Evolutionary conservation across 257 asterid species (phyloP).

Genomic region (Nicotiana obtusifolia): DNA sequence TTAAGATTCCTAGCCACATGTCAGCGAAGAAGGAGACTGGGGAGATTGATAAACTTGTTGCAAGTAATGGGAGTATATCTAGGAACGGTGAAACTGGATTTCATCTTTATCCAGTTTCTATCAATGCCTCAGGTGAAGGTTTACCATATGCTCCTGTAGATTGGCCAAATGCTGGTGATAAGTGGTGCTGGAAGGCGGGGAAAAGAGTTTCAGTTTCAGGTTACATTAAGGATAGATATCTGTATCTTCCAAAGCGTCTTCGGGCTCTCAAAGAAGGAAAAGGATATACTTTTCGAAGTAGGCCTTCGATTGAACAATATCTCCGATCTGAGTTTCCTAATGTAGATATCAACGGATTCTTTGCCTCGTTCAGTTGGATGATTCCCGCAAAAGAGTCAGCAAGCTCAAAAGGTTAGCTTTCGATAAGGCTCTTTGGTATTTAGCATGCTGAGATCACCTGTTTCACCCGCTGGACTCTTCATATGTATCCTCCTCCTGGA

Average conservation of each 20-base stretch:
- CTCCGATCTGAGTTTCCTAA: conserved; percentile 45
- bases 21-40: conserved; percentile 23
- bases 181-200: conserved; percentile 80
- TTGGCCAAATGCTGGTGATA: conserved; percentile 85
- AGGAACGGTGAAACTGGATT: conserved; percentile 34
- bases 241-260: conserved; percentile 48
- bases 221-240: conserved; percentile 50
- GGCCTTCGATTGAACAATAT: conserved; percentile 44
- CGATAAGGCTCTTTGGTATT: not conserved
- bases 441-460: not conserved
- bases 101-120: conserved; percentile 44
- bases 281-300: conserved; percentile 44
- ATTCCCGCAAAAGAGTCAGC: conserved; percentile 37
- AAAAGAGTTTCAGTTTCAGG: conserved; percentile 47
- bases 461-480: not conserved
- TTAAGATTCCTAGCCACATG: not conserved
- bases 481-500: not conserved
- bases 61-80: conserved; percentile 25
- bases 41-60: conserved; percentile 48
- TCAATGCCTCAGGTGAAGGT: conserved; percentile 55
- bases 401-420: conserved; percentile 35
- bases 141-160: conserved; percentile 78
- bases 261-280: conserved; percentile 6
- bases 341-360: conserved; percentile 43
- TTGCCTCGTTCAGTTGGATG: conserved; percentile 81